These are phyloP conservation scores for Rhizophagus clarus DNA, from an alignment of 192 early-diverging fungal genomes.

Conservation along the genomic window DNA sequence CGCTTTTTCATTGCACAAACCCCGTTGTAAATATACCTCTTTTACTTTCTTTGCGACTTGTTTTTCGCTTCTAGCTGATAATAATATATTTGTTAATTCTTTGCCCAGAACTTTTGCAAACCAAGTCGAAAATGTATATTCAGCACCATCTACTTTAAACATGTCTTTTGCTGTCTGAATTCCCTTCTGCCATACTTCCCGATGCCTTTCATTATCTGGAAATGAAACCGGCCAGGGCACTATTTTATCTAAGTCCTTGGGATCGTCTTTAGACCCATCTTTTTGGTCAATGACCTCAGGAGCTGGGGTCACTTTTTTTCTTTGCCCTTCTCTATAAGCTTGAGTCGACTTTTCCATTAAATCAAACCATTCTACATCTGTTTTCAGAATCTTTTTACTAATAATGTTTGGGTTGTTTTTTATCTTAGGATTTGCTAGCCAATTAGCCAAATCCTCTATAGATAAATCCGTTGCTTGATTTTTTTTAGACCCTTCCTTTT, in stretches of 20 bases:
- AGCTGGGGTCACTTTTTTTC: not conserved
- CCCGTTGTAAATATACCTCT: slow-evolving; percentile 3
- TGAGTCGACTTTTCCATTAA: not conserved
- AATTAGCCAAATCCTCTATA: not conserved
- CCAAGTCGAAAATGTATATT: too few species aligned
- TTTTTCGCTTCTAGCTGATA: not conserved
- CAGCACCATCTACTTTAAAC: too few species aligned
- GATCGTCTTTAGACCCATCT: not conserved
- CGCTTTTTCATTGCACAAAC: not conserved
- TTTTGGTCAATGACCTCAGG: not conserved
- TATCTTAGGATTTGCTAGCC: not conserved
- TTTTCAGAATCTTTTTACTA: not conserved
- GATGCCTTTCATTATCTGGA: slow-evolving; percentile 21
- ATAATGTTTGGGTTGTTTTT: not conserved
- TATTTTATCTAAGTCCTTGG: slow-evolving; percentile 23
- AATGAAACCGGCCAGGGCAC: slow-evolving; percentile 14
- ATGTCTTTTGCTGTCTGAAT: too few species aligned
- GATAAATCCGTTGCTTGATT: not conserved
- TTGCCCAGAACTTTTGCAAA: too few species aligned
- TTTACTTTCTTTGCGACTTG: not conserved
- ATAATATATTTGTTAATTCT: not conserved
- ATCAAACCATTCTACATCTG: slow-evolving; percentile 4
- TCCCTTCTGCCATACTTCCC: slow-evolving; percentile 21
- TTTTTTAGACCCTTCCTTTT: too few species aligned
- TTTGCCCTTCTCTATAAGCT: too few species aligned